Conservation (phyloP, 2,329 filamentous ascomycete genomes). For the Calonectria fujianensis region DNA sequence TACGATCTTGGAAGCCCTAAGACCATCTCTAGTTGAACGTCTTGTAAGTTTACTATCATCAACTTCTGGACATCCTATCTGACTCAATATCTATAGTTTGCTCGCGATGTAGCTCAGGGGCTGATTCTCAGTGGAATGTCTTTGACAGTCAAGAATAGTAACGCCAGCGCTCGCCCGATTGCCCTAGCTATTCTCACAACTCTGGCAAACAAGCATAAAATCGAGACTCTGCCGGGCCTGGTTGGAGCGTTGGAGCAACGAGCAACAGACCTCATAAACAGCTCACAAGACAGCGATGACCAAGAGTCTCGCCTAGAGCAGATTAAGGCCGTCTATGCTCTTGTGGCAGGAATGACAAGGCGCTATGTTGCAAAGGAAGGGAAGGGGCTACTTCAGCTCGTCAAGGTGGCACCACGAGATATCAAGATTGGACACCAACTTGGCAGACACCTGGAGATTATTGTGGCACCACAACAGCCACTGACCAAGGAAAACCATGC, state of each 20-base stretch:
- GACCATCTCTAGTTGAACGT: slow-evolving; percentile 57
- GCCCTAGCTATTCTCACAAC: slow-evolving; percentile 63
- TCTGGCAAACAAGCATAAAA: slow-evolving; percentile 67
- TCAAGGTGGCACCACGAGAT: slow-evolving; percentile 60
- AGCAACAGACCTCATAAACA: slow-evolving; percentile 47
- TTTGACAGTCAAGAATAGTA: slow-evolving; percentile 32
- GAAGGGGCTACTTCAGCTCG: slow-evolving; percentile 58
- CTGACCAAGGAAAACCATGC: slow-evolving; percentile 66
- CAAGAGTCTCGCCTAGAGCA: slow-evolving; percentile 50
- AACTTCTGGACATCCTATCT: slow-evolving; percentile 27
- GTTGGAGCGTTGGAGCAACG: slow-evolving; percentile 55
- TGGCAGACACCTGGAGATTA: slow-evolving; percentile 64
- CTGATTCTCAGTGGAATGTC: slow-evolving; percentile 56
- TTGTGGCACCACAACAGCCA: slow-evolving; percentile 63
- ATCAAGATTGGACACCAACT: slow-evolving; percentile 61
- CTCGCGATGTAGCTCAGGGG: slow-evolving; percentile 60
- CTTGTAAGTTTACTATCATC: slow-evolving; percentile 56
- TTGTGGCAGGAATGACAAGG: slow-evolving; percentile 62
- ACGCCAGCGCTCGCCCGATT: slow-evolving; percentile 51
- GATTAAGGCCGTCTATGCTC: slow-evolving; percentile 59
- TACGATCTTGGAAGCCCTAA: slow-evolving; percentile 62
- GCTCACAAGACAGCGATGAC: slow-evolving; percentile 37
- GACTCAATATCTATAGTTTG: slow-evolving; percentile 56
- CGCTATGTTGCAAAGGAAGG: slow-evolving; percentile 62
- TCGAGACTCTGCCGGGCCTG: slow-evolving; percentile 57